Evolutionary conservation across 2,329 filamentous ascomycete genomes (phyloP).

Genomic region (Chaetomium sp.): DNA sequence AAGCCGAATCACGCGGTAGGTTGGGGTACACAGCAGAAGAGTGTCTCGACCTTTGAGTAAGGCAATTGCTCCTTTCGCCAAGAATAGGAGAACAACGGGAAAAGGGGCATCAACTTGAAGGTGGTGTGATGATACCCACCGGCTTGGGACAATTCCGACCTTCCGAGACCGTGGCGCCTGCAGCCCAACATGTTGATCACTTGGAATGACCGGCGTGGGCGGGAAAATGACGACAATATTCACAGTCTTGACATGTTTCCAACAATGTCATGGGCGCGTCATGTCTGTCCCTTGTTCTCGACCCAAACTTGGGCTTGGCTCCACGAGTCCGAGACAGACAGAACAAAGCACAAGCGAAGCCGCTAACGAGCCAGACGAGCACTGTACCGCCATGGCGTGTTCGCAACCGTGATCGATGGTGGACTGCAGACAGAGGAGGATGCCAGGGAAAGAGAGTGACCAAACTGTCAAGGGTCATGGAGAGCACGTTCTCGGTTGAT

Average conservation of each 20-base stretch:
- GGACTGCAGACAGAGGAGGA: neutral
- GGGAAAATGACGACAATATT: neutral
- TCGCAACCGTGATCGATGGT: constrained; percentile 4
- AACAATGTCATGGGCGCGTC: neutral
- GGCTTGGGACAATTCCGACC: neutral
- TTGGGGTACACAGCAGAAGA: neutral
- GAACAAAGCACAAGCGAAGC: neutral
- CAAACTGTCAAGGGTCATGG: constrained; percentile 14
- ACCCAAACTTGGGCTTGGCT: neutral
- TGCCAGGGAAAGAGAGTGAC: neutral
- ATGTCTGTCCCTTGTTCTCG: neutral
- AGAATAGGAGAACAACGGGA: neutral
- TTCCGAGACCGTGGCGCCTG: constrained; percentile 11
- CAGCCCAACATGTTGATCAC: constrained; percentile 1
- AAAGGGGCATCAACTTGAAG: neutral
- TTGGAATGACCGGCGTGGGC: neutral
- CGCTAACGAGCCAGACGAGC: neutral
- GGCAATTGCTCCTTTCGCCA: neutral
- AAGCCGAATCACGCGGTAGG: neutral
- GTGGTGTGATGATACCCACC: neutral
- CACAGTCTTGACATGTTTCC: neutral
- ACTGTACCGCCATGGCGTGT: neutral
- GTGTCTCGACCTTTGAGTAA: neutral
- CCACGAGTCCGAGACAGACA: neutral
- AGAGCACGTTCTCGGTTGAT: constrained; percentile 36